Base-by-base conservation (phyloP, 148 eudicot genomes). In the Bassia scoparia region DNA sequence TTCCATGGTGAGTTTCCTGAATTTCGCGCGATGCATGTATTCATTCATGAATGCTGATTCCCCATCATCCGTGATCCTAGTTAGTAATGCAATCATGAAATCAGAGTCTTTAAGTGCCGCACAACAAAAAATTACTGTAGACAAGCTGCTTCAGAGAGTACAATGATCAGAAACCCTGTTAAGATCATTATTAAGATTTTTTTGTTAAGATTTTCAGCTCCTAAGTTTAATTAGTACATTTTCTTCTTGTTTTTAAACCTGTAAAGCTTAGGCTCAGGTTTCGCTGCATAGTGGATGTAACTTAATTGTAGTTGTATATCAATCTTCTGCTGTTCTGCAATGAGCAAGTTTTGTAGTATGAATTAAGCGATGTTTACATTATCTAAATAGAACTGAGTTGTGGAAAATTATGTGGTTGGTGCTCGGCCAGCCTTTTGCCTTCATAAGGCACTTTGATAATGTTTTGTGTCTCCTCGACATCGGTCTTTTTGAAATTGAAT, bases 31-130 rank as follows among this genome's bases (percentile, higher is more conserved):
- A 61, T 53, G 23, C 50, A 53, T 44, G 30, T 76, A 21, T 38
- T 49, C 33, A 70, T 41, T 37, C n/a, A 93, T 91, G 76, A 91
- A 91, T 71, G 96, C 97, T 9, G 84, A 85, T 18, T 80, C 87
- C 73, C 88, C 93, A 54, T 83, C 93, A 3, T 78, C 85, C 46
- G 80, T 89, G 58, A 83, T 95, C 78, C 84, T 91, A 5, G 89
- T 90, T 48, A 78, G 89, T 64, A 95, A 95, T 74, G 89, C 97
- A 49, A 89, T 95, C 73, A 84, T 85, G 90, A 89, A 84, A 46
- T 86, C 96, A 26, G 97, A 87, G 79, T 81, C 86, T 35, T 66
- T 88, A 76, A 91, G 85, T 41, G 81, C 82, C 23, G 82, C 70
- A 18, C 94, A 91, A 74, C 99, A 95, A 79, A 88, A 88, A 67